Percentiles rank a stretch among this genome's conserved stretches.
Conservation (phyloP, 192 early-diverging fungal genomes). For the Gryganskiella cystojenkinii region DNA sequence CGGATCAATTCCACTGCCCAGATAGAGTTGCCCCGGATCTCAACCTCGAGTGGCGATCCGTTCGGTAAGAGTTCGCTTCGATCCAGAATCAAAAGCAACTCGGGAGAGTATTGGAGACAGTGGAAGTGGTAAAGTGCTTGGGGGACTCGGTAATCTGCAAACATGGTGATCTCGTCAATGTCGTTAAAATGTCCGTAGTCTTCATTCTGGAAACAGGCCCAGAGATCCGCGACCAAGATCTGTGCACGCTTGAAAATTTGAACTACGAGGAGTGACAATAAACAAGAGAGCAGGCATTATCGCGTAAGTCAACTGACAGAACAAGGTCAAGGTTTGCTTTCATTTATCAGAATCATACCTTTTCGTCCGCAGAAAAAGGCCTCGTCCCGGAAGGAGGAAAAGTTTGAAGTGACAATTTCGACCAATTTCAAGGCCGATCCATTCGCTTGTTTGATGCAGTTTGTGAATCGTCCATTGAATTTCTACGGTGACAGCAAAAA, state of each 20-base stretch:
- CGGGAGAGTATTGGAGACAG: slow-evolving; percentile 72
- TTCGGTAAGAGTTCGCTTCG: slow-evolving; percentile 57
- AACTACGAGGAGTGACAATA: slow-evolving; percentile 51
- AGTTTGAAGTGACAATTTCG: slow-evolving; percentile 64
- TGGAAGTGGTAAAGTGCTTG: slow-evolving; percentile 80
- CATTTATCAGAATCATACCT: slow-evolving; percentile 51
- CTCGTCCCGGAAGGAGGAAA: slow-evolving; percentile 75
- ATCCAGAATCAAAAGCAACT: slow-evolving; percentile 60
- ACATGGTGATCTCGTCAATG: slow-evolving; percentile 88
- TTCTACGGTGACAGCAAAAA: slow-evolving; percentile 35
- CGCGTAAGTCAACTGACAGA: neutral
- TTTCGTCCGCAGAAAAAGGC: slow-evolving; percentile 63
- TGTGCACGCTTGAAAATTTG: slow-evolving; percentile 84
- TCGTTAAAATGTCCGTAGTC: slow-evolving; percentile 71
- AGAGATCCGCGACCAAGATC: slow-evolving; percentile 87
- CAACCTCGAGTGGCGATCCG: slow-evolving; percentile 75
- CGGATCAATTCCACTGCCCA: slow-evolving; percentile 80
- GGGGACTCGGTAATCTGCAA: slow-evolving; percentile 89
- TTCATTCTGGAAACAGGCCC: slow-evolving; percentile 86
- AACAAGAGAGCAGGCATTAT: neutral
- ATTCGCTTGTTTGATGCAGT: slow-evolving; percentile 62
- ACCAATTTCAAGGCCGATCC: slow-evolving; percentile 68
- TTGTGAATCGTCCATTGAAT: slow-evolving; percentile 72
- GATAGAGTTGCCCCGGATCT: slow-evolving; percentile 81
- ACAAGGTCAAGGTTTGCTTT: neutral